Evolutionary conservation across 208 protist species (phyloP).

Genomic region (Trichomonas gallinae): DNA sequence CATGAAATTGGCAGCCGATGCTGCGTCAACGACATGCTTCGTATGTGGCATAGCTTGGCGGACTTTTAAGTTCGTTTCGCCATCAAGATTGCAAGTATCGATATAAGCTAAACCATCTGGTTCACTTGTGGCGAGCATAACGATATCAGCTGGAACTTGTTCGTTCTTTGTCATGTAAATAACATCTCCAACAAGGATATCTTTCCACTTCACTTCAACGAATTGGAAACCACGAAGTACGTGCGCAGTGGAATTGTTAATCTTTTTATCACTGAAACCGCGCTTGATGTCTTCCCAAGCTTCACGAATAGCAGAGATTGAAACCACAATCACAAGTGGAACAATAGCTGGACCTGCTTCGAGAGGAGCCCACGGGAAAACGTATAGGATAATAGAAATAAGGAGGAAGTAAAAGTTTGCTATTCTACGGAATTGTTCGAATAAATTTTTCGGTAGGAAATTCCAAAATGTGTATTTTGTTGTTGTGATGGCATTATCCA

Average conservation of each 20-base stretch:
- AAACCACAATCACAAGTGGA: not conserved
- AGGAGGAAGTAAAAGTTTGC: conserved; percentile 29
- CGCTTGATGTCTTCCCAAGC: conserved; percentile 27
- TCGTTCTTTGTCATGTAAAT: conserved; percentile 29
- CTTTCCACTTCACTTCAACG: conserved; percentile 39
- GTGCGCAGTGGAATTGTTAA: not conserved
- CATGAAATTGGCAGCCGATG: not conserved
- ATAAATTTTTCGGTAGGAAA: conserved; percentile 40
- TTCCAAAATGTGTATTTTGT: conserved; percentile 40
- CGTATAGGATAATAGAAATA: conserved; percentile 35
- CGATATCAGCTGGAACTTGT: conserved; percentile 20
- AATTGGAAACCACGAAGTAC: conserved; percentile 25
- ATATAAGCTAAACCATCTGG: conserved; percentile 29
- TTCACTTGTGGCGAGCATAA: not conserved
- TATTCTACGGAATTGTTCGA: conserved; percentile 22
- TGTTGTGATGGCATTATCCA: conserved; percentile 32
- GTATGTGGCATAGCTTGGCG: not conserved
- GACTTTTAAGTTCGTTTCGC: conserved; percentile 24
- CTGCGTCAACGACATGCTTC: not conserved
- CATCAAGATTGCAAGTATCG: conserved; percentile 33
- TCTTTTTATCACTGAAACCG: not conserved
- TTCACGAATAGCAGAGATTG: conserved; percentile 1
- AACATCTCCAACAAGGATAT: conserved; percentile 51
- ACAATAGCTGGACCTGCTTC: not conserved
- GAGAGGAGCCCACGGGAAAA: not conserved